phyloP scores from a whole-genome alignment of 2,329 filamentous ascomycete species.

The Plenodomus lindquistii region DNA sequence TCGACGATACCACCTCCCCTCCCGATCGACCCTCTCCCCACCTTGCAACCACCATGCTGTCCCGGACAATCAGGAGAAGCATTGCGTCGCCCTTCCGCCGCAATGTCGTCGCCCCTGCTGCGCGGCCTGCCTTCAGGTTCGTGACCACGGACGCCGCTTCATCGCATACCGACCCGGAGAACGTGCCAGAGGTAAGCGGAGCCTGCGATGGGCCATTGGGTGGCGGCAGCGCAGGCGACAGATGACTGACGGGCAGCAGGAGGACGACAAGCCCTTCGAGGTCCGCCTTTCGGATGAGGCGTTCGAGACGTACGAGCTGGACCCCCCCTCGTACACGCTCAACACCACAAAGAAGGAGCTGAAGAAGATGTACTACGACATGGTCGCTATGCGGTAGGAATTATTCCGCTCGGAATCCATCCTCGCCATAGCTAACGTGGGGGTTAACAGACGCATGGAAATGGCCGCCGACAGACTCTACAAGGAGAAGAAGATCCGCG shows the following conservation, averaged over 20 bases:
- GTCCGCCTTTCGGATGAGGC: conserved; percentile 95
- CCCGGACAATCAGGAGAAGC: conserved; percentile 46
- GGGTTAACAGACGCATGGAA: conserved; percentile 82
- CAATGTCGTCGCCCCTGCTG: conserved; percentile 40
- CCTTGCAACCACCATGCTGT: conserved; percentile 42
- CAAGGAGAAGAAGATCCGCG: conserved; percentile 99
- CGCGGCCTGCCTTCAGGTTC: conserved; percentile 57
- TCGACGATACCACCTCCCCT: background rate
- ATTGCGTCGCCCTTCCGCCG: conserved; percentile 46
- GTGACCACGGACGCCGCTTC: conserved; percentile 97
- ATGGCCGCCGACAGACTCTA: conserved; percentile 98
- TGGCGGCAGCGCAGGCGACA: background rate
- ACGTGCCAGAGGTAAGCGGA: conserved; percentile 65
- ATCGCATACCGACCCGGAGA: conserved; percentile 80
- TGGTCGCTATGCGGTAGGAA: conserved; percentile 90
- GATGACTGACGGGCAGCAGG: conserved; percentile 56
- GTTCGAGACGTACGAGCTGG: conserved; percentile 99
- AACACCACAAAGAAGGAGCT: conserved; percentile 96
- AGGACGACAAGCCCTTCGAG: conserved; percentile 91
- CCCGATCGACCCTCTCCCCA: conserved; percentile 10
- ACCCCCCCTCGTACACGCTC: conserved; percentile 90
- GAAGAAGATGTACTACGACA: conserved; percentile 98
- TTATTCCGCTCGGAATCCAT: background rate
- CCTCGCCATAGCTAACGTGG: conserved; percentile 13
- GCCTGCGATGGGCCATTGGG: conserved; percentile 3